Conservation (phyloP, 176 grass and related monocot species). For the Triticum timopheevii region DNA sequence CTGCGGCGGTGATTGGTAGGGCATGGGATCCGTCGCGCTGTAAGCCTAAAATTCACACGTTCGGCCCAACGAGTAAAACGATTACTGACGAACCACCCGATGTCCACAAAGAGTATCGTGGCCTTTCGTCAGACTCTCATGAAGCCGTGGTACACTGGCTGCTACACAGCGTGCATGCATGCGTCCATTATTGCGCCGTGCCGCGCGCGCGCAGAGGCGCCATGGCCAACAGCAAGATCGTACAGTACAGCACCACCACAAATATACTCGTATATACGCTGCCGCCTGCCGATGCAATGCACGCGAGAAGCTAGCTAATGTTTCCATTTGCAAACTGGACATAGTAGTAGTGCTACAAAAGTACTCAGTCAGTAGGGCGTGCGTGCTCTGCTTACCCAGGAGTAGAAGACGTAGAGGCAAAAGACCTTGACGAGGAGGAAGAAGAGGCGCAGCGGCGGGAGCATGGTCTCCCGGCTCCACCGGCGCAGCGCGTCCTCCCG, state of each 20-base stretch:
- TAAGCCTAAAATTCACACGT: not conserved
- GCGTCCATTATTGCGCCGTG: not conserved
- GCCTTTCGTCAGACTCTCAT: not conserved
- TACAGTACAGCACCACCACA: no score
- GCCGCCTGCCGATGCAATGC: not conserved
- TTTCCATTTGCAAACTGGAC: not conserved
- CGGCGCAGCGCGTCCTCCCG: slow-evolving; percentile 52
- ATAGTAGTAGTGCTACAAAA: no score
- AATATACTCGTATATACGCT: no score
- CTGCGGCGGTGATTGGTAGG: not conserved
- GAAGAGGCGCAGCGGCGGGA: slow-evolving; percentile 64
- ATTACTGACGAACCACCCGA: not conserved
- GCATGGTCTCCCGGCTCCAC: slow-evolving; percentile 59
- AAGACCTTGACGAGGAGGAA: slow-evolving; percentile 67
- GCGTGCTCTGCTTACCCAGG: slow-evolving; percentile 45
- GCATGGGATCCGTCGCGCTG: not conserved
- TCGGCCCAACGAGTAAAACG: not conserved
- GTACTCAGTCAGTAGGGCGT: no score
- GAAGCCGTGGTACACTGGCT: not conserved
- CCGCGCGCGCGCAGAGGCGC: not conserved
- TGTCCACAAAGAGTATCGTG: not conserved
- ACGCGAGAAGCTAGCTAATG: not conserved
- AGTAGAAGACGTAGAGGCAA: slow-evolving; percentile 78
- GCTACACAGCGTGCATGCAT: not conserved
- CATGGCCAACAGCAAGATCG: no score